phyloP scores from a whole-genome alignment of 169 alveolate genomes.

The Eimeria acervulina region DNA sequence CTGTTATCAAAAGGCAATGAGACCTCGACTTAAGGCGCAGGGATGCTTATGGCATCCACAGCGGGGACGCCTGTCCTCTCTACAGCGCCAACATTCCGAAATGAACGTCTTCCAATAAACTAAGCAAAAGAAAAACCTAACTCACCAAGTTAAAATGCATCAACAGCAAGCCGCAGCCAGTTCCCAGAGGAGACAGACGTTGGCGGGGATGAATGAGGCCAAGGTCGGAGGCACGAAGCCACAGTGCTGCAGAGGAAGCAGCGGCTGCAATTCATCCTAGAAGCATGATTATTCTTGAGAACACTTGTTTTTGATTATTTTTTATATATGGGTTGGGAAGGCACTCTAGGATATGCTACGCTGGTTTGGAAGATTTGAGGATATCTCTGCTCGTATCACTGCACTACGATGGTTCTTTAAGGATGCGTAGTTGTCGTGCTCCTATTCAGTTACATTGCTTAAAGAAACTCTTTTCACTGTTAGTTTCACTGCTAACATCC shows the following conservation, averaged over 20 bases:
- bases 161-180: neutral
- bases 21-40: neutral
- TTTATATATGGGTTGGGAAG: too few species aligned
- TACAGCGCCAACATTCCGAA: neutral
- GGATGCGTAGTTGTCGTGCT: too few species aligned
- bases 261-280: neutral
- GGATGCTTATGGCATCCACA: neutral
- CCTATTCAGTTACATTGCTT: too few species aligned
- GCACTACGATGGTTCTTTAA: too few species aligned
- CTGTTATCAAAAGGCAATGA: neutral
- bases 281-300: too few species aligned
- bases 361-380: too few species aligned
- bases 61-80: conserved; percentile 11
- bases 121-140: too few species aligned
- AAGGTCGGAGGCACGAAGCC: neutral
- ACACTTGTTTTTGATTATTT: too few species aligned
- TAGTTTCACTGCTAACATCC: too few species aligned
- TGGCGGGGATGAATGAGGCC: neutral
- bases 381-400: too few species aligned
- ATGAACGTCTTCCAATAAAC: neutral
- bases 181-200: neutral
- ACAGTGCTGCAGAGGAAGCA: neutral
- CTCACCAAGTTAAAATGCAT: neutral
- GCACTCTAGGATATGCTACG: too few species aligned
- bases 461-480: too few species aligned